Percentiles rank a stretch among this genome's conserved stretches.
phyloP scores from a whole-genome alignment of 2,329 filamentous ascomycete species.

The Aspergillus arachidicola region DNA sequence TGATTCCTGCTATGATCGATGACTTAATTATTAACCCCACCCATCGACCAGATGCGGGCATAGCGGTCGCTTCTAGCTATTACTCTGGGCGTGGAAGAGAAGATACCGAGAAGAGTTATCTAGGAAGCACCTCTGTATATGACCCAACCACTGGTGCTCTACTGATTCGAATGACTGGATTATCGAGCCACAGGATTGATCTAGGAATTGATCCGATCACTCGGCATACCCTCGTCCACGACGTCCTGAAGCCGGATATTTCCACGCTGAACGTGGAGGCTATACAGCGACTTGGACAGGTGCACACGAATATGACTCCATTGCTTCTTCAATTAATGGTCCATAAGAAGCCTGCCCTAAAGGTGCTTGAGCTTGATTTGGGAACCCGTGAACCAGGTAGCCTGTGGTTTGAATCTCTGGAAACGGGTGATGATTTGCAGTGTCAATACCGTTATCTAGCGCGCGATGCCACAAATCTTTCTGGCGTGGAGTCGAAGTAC shows the following conservation, averaged over 20 bases:
- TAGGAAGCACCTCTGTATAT: slow-evolving; percentile 7
- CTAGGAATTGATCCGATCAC: neutral
- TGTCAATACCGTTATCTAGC: slow-evolving; percentile 9
- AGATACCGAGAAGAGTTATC: slow-evolving; percentile 8
- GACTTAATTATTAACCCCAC: slow-evolving; percentile 12
- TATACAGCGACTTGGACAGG: neutral
- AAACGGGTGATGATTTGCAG: neutral
- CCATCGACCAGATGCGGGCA: neutral
- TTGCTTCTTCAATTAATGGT: neutral
- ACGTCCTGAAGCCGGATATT: slow-evolving; percentile 10
- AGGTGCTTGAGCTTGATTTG: slow-evolving; percentile 9
- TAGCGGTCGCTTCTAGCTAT: slow-evolving; percentile 6
- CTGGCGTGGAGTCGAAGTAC: neutral
- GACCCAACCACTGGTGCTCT: slow-evolving; percentile 7
- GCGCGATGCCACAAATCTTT: neutral
- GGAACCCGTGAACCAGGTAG: neutral
- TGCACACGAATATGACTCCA: neutral
- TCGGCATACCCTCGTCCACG: slow-evolving; percentile 7
- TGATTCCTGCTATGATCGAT: slow-evolving; percentile 10
- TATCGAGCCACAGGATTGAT: slow-evolving; percentile 7
- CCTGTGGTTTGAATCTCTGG: slow-evolving; percentile 5
- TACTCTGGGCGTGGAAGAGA: slow-evolving; percentile 8
- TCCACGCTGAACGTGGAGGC: neutral
- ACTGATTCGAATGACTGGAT: slow-evolving; percentile 7
- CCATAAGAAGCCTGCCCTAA: slow-evolving; percentile 1